These are phyloP conservation scores for Colletotrichum sublineola DNA, from an alignment of 2,329 filamentous ascomycete genomes.

Conservation along the genomic window DNA sequence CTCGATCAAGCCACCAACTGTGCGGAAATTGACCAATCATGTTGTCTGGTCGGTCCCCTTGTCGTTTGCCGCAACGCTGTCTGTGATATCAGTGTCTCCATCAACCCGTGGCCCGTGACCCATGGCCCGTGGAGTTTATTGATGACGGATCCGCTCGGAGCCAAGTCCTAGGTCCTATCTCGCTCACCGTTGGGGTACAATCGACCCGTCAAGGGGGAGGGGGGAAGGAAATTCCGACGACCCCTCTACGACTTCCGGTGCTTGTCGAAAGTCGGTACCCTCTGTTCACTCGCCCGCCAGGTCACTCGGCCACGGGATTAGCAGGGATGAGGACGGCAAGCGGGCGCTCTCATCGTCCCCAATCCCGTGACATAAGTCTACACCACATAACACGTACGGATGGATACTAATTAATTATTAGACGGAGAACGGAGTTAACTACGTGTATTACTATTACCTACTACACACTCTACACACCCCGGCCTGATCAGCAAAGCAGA, in stretches of 20 bases:
- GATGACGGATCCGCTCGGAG: conserved; percentile 18
- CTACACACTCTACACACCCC: background rate
- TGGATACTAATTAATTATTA: no score
- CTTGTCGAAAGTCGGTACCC: conserved; percentile 13
- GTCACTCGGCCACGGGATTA: conserved; percentile 31
- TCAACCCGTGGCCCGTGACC: conserved; percentile 24
- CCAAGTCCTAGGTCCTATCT: background rate
- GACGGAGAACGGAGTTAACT: no score
- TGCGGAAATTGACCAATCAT: conserved; percentile 38
- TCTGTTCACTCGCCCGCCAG: conserved; percentile 24
- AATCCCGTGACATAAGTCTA: background rate
- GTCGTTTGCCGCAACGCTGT: conserved; percentile 1
- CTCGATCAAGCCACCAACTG: conserved; percentile 16
- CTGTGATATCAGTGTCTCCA: conserved; percentile 21
- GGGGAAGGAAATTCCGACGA: background rate
- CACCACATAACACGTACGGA: no score
- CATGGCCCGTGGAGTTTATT: conserved; percentile 30
- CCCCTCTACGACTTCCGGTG: conserved; percentile 26
- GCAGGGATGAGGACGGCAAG: conserved; percentile 8
- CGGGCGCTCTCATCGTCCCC: conserved; percentile 28
- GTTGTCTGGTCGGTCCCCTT: background rate
- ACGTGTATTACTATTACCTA: background rate
- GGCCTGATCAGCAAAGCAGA: conserved; percentile 24
- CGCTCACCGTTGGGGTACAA: conserved; percentile 9
- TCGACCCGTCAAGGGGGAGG: conserved; percentile 3